phyloP scores from a whole-genome alignment of 768 basidiomycete species.

The Auriscalpium orientale region DNA sequence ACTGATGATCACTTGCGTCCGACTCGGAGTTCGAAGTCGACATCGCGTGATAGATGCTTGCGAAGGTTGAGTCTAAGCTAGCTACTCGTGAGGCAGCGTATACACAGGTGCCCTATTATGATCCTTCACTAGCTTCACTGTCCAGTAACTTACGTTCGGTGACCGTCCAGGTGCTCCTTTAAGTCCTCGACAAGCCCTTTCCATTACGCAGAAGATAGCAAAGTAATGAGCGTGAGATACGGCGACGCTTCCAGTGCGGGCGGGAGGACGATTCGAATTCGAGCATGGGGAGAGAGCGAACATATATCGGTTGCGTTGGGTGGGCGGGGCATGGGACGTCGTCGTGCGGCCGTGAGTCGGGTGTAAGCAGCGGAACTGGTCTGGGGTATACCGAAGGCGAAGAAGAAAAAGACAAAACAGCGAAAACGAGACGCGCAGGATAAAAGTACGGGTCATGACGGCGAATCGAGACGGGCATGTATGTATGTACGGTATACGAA shows the following conservation, averaged over 20 bases:
- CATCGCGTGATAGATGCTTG: too few relatives aligned
- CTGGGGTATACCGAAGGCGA: slow-evolving; percentile 17
- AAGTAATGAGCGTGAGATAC: not conserved
- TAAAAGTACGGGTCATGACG: not conserved
- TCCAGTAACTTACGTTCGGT: too few relatives aligned
- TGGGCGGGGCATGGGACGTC: not conserved
- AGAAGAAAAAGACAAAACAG: slow-evolving; percentile 9
- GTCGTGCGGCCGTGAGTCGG: slow-evolving; percentile 11
- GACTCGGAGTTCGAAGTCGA: too few relatives aligned
- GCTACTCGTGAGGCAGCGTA: too few relatives aligned
- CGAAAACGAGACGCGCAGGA: not conserved
- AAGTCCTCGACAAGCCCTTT: not conserved
- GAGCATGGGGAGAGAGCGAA: not conserved
- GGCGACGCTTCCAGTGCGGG: not conserved
- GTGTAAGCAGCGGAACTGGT: slow-evolving; percentile 18
- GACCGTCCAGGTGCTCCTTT: too few relatives aligned
- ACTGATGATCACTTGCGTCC: too few relatives aligned
- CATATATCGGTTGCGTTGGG: not conserved
- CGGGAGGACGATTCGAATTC: not conserved
- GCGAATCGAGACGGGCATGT: not conserved
- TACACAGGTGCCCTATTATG: too few relatives aligned
- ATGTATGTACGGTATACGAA: not conserved
- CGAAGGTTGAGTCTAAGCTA: too few relatives aligned
- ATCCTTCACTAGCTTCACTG: too few relatives aligned
- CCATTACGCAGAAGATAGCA: not conserved